These are phyloP conservation scores for Phoenix roebelenii DNA, from an alignment of 176 grass and related monocot genomes.

Conservation along the genomic window DNA sequence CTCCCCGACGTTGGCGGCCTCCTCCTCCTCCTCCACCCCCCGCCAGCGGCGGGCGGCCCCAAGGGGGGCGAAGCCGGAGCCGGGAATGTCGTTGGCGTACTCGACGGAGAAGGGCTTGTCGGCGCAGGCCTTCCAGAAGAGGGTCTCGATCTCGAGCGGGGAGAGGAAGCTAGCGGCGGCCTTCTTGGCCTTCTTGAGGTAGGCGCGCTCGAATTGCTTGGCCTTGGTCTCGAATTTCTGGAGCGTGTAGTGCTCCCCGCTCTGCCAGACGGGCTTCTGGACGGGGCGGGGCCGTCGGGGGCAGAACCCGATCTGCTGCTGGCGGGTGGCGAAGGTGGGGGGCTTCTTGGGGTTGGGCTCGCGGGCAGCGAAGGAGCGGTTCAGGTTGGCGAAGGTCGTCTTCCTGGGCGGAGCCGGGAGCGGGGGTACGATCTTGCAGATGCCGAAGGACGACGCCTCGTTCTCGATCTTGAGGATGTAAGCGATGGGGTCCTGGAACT, in stretches of 20 bases:
- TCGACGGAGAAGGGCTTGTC: constrained; percentile 64
- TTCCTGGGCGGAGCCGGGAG: constrained; percentile 51
- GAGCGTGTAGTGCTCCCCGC: constrained; percentile 59
- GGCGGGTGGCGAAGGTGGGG: constrained; percentile 65
- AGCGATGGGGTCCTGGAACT: constrained; percentile 80
- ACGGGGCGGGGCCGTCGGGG: constrained; percentile 44
- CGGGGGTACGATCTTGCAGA: constrained; percentile 88
- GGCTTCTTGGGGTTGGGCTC: constrained; percentile 14
- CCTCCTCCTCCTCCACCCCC: constrained; percentile 11
- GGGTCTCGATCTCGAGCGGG: constrained; percentile 67
- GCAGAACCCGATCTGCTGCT: constrained; percentile 72
- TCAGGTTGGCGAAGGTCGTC: constrained; percentile 54
- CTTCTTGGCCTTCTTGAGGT: constrained; percentile 12
- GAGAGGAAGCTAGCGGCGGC: constrained; percentile 25
- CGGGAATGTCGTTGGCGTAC: constrained; percentile 77
- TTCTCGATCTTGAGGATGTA: constrained; percentile 83
- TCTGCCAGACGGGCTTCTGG: constrained; percentile 59
- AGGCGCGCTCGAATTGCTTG: constrained; percentile 17
- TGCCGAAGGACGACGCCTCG: constrained; percentile 50
- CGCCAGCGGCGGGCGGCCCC: not conserved
- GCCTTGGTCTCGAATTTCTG: constrained; percentile 67
- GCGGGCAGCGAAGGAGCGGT: constrained; percentile 80
- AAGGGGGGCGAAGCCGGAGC: constrained; percentile 52
- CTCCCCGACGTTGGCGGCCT: constrained; percentile 47
- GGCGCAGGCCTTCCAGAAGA: constrained; percentile 61